Conservation (phyloP, 139 green algal species). For the Eudorina sp. region DNA sequence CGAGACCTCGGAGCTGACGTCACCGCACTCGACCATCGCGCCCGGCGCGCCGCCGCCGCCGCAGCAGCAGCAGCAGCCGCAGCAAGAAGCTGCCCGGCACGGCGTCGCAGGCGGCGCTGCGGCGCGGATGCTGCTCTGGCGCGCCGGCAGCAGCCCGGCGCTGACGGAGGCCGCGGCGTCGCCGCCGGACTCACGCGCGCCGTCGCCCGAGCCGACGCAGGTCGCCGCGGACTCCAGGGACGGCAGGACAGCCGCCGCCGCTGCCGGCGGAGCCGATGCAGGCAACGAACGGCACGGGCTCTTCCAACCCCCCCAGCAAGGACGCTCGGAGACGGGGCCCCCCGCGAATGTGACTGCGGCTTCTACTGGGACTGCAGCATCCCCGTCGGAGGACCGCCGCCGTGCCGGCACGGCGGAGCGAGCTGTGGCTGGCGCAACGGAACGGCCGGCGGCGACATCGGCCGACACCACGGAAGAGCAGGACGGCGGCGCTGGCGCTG, state of each 20-base stretch:
- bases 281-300: too few species aligned
- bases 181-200: not conserved
- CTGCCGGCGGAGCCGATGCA: too few species aligned
- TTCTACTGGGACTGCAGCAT: too few species aligned
- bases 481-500: not conserved
- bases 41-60: not conserved
- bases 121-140: not conserved
- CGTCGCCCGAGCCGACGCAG: not conserved
- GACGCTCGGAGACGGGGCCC: too few species aligned
- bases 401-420: too few species aligned
- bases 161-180: not conserved
- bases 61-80: not conserved
- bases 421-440: not conserved
- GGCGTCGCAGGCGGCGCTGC: not conserved
- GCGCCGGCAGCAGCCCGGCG: not conserved
- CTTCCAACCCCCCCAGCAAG: too few species aligned
- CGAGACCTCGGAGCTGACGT: constrained; percentile 1
- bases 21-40: not conserved
- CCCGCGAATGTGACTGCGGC: too few species aligned
- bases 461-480: not conserved
- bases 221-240: too few species aligned
- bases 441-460: not conserved
- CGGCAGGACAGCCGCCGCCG: too few species aligned
- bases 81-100: too few species aligned
- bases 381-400: too few species aligned